Conservation (phyloP, 495 filamentous ascomycete genomes). For the Rhizodiscina lignyota region DNA sequence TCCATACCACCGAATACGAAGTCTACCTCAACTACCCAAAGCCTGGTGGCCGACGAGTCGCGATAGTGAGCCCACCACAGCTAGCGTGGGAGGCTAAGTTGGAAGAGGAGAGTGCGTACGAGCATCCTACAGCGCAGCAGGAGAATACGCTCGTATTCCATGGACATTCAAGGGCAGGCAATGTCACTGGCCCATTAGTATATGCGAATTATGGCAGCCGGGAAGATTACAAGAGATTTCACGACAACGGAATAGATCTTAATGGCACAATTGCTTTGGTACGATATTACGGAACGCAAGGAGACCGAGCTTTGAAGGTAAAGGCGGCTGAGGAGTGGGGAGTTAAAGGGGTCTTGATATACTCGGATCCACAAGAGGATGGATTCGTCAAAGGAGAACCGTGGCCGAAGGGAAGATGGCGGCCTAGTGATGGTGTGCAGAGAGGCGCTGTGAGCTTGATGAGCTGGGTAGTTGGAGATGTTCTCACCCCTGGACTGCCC, state of each 20-base stretch:
- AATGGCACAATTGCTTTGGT: conserved; percentile 74
- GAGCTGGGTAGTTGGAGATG: conserved; percentile 74
- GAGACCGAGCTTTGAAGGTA: conserved; percentile 61
- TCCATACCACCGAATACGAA: conserved; percentile 17
- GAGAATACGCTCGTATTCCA: conserved; percentile 64
- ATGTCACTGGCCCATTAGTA: conserved; percentile 79
- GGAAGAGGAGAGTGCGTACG: conserved; percentile 51
- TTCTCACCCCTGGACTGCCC: conserved; percentile 73
- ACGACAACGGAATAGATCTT: conserved; percentile 52
- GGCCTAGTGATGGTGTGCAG: conserved; percentile 68
- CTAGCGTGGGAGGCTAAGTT: conserved; percentile 65
- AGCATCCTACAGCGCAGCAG: conserved; percentile 26
- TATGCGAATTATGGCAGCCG: conserved; percentile 86
- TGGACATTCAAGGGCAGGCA: conserved; percentile 73
- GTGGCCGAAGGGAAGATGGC: conserved; percentile 58
- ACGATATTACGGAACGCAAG: conserved; percentile 58
- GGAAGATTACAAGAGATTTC: conserved; percentile 61
- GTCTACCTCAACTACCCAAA: conserved; percentile 91
- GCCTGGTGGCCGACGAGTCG: conserved; percentile 55
- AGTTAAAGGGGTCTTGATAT: conserved; percentile 76
- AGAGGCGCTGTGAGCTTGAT: conserved; percentile 68
- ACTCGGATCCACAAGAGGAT: conserved; percentile 73
- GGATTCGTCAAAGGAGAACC: conserved; percentile 51
- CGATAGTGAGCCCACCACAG: conserved; percentile 58
- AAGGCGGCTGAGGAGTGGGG: conserved; percentile 78